phyloP scores from a whole-genome alignment of 306 rosid genomes.

The Gastrolobium bilobum region DNA sequence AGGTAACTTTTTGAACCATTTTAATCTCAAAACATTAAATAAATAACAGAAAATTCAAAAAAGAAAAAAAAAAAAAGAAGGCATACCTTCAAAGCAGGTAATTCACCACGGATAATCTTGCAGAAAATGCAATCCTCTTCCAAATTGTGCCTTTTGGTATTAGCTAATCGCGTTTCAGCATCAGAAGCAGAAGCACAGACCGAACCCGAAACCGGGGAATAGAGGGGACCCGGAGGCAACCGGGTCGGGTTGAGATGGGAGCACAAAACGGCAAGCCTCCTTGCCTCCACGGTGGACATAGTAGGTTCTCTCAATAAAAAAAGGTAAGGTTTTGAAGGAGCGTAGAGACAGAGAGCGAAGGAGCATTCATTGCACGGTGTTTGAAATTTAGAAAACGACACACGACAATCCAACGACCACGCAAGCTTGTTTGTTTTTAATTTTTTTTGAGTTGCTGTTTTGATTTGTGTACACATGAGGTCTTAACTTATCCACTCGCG shows the following conservation, averaged over 20 bases:
- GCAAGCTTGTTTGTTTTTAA: too few species aligned
- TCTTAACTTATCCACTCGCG: too few species aligned
- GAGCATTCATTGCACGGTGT: not conserved
- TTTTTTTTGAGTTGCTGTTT: too few species aligned
- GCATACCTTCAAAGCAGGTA: slow-evolving; percentile 74
- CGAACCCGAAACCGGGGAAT: slow-evolving; percentile 38
- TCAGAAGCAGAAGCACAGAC: slow-evolving; percentile 44
- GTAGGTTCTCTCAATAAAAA: not conserved
- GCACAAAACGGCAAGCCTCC: slow-evolving; percentile 72
- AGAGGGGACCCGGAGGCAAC: slow-evolving; percentile 17
- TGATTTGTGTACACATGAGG: too few species aligned
- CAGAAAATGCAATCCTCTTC: slow-evolving; percentile 80
- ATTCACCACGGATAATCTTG: slow-evolving; percentile 71
- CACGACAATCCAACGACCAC: too few species aligned
- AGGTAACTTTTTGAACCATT: not conserved
- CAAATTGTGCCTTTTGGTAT: slow-evolving; percentile 30
- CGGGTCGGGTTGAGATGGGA: slow-evolving; percentile 69
- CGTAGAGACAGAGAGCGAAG: not conserved
- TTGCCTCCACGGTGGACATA: slow-evolving; percentile 56
- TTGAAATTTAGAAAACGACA: too few species aligned
- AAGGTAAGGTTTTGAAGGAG: not conserved
- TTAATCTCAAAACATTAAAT: not conserved
- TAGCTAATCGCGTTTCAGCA: not conserved
- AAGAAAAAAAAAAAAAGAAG: not conserved
- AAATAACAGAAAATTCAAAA: not conserved